A percentile compares a stretch with the other conserved stretches of the same genome.
Evolutionary conservation across 768 basidiomycete species (phyloP).

Genomic region (Hemileccinum impolitum): DNA sequence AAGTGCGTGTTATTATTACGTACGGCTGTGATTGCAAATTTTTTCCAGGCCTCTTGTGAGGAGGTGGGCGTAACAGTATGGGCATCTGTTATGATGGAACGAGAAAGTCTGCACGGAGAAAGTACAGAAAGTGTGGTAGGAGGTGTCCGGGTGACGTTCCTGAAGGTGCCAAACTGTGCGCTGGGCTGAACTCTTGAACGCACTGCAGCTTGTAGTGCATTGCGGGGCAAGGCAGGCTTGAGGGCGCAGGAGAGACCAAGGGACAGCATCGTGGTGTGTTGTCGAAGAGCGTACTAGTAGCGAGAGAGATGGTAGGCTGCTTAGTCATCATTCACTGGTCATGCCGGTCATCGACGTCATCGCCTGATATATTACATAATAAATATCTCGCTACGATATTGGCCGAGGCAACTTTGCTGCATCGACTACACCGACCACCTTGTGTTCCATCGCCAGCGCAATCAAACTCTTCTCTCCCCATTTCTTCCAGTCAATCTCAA

Average conservation of each 20-base stretch:
- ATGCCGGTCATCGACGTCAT: slow-evolving; percentile 13
- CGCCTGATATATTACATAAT: neutral
- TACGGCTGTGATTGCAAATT: slow-evolving; percentile 53
- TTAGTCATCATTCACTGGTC: slow-evolving; percentile 16
- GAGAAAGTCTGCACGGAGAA: slow-evolving; percentile 31
- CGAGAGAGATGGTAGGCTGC: neutral
- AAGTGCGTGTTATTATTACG: slow-evolving; percentile 13
- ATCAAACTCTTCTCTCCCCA: slow-evolving; percentile 54
- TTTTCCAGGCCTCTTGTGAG: slow-evolving; percentile 45
- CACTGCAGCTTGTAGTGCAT: slow-evolving; percentile 18
- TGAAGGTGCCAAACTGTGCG: slow-evolving; percentile 10
- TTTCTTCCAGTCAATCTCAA: slow-evolving; percentile 74
- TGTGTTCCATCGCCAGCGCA: slow-evolving; percentile 66
- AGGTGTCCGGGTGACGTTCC: slow-evolving; percentile 30
- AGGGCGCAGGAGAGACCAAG: too few species aligned
- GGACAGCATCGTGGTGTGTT: slow-evolving; percentile 17
- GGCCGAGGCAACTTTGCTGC: slow-evolving; percentile 35
- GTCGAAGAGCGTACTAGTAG: neutral
- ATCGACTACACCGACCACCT: slow-evolving; percentile 67
- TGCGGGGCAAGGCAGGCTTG: slow-evolving; percentile 18
- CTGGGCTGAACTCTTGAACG: slow-evolving; percentile 13
- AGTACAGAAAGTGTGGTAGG: slow-evolving; percentile 20
- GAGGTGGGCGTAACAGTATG: slow-evolving; percentile 35
- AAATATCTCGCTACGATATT: neutral
- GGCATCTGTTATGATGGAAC: slow-evolving; percentile 51